A percentile compares a stretch with the other conserved stretches of the same genome.
These are phyloP conservation scores for Arxiozyma heterogenica DNA, from an alignment of 1,139 yeast genomes.

Conservation along the genomic window DNA sequence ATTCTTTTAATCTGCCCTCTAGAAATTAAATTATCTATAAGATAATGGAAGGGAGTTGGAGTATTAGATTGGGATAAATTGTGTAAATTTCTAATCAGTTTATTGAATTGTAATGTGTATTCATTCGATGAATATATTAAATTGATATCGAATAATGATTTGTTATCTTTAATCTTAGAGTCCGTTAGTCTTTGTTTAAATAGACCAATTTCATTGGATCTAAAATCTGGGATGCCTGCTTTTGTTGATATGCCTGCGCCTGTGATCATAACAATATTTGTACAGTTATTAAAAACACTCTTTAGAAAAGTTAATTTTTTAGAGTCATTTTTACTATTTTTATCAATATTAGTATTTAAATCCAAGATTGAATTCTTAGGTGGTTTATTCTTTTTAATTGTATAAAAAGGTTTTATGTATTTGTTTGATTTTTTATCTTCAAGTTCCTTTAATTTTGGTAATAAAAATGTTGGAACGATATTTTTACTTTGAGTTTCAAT, in stretches of 20 bases:
- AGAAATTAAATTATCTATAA: slow-evolving; percentile 49
- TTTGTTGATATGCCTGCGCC: slow-evolving; percentile 91
- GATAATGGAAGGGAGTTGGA: slow-evolving; percentile 67
- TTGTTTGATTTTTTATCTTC: slow-evolving; percentile 10
- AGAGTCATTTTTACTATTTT: slow-evolving; percentile 22
- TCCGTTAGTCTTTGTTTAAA: slow-evolving; percentile 53
- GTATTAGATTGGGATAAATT: slow-evolving; percentile 45
- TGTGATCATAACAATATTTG: slow-evolving; percentile 47
- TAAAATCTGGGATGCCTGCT: slow-evolving; percentile 85
- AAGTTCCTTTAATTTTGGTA: slow-evolving; percentile 11
- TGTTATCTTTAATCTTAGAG: slow-evolving; percentile 19
- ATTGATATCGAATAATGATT: slow-evolving; percentile 61
- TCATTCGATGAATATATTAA: slow-evolving; percentile 56
- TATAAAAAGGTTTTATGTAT: slow-evolving; percentile 8
- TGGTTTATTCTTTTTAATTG: slow-evolving; percentile 3
- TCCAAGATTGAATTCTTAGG: not conserved
- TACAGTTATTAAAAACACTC: slow-evolving; percentile 41
- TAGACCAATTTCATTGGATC: slow-evolving; percentile 71
- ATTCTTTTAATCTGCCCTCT: slow-evolving; percentile 59
- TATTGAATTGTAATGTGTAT: slow-evolving; percentile 56
- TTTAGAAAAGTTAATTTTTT: slow-evolving; percentile 34
- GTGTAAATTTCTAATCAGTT: slow-evolving; percentile 60
- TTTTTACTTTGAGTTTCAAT: slow-evolving; percentile 7
- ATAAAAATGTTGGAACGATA: slow-evolving; percentile 18
- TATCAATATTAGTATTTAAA: not conserved